Evolutionary conservation across 495 filamentous ascomycete species (phyloP).

Genomic region (Talaromyces thailandensis): DNA sequence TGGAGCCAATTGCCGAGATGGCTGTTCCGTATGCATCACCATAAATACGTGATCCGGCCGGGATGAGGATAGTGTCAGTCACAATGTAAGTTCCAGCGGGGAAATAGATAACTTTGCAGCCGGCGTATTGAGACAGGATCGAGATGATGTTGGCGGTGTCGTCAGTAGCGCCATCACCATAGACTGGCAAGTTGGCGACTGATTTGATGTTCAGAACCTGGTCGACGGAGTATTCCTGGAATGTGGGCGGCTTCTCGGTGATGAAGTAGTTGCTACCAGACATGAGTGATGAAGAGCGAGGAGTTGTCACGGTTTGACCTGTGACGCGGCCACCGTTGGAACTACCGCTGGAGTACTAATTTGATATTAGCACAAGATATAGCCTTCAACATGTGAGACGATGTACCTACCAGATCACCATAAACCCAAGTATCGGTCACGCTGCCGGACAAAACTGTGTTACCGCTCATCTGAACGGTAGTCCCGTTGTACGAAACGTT

Average conservation of each 20-base stretch:
- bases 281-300: constrained; percentile 15
- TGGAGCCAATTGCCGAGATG: constrained; percentile 38
- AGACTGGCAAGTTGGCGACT: constrained; percentile 22
- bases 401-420: constrained; percentile 16
- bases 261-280: constrained; percentile 19
- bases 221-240: constrained; percentile 30
- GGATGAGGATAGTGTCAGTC: constrained; percentile 47
- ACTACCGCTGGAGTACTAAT: constrained; percentile 13
- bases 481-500: constrained; percentile 15
- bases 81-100: constrained; percentile 53
- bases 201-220: constrained; percentile 44
- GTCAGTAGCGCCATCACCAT: constrained; percentile 34
- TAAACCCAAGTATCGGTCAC: constrained; percentile 21
- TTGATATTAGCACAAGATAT: background rate
- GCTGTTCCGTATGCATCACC: constrained; percentile 44
- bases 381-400: background rate
- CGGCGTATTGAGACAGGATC: constrained; percentile 37
- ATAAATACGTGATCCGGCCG: constrained; percentile 43
- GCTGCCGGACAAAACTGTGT: constrained; percentile 10
- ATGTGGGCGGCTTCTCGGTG: constrained; percentile 36
- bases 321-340: constrained; percentile 6
- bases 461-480: constrained; percentile 15
- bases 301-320: constrained; percentile 12
- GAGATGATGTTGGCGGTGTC: constrained; percentile 42
- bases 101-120: constrained; percentile 49